Percentiles rank a stretch among this genome's conserved stretches.
phyloP scores from a whole-genome alignment of 805 yeast species.

The Pichia pseudocactophila region DNA sequence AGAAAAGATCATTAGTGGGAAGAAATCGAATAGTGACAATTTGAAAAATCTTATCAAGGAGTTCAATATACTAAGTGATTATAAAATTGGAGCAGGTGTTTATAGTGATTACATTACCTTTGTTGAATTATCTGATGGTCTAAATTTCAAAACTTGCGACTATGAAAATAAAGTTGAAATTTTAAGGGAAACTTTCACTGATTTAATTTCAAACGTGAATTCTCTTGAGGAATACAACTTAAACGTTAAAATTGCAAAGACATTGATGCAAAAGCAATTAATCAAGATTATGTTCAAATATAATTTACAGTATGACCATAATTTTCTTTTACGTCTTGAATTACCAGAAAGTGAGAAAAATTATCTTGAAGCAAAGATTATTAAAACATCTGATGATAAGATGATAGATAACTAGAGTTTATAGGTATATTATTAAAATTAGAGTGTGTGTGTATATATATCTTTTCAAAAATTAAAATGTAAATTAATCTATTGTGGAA shows the following conservation, averaged over 20 bases:
- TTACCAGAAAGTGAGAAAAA: constrained; percentile 38
- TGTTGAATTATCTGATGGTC: constrained; percentile 3
- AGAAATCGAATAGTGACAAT: constrained; percentile 14
- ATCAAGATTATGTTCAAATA: constrained; percentile 33
- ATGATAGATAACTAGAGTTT: background rate
- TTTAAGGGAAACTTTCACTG: constrained; percentile 24
- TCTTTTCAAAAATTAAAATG: too few species aligned
- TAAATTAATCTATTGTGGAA: background rate
- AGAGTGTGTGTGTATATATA: too few species aligned
- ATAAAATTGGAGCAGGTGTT: constrained; percentile 52
- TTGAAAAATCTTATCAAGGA: constrained; percentile 32
- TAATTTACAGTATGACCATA: constrained; percentile 22
- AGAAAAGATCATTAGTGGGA: constrained; percentile 45
- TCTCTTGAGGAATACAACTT: constrained; percentile 29
- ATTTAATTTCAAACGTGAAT: constrained; percentile 39
- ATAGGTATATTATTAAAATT: background rate
- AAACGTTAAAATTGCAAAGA: constrained; percentile 39
- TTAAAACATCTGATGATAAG: background rate
- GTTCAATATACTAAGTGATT: constrained; percentile 38
- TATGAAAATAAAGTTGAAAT: constrained; percentile 7
- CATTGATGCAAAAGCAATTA: constrained; percentile 42
- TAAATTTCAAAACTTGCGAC: constrained; percentile 10
- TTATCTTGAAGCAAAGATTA: constrained; percentile 19
- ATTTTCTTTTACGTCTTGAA: constrained; percentile 31
- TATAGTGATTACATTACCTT: constrained; percentile 42